Conservation (phyloP, 2,329 filamentous ascomycete genomes). For the Torrubiella hemipterigena region DNA sequence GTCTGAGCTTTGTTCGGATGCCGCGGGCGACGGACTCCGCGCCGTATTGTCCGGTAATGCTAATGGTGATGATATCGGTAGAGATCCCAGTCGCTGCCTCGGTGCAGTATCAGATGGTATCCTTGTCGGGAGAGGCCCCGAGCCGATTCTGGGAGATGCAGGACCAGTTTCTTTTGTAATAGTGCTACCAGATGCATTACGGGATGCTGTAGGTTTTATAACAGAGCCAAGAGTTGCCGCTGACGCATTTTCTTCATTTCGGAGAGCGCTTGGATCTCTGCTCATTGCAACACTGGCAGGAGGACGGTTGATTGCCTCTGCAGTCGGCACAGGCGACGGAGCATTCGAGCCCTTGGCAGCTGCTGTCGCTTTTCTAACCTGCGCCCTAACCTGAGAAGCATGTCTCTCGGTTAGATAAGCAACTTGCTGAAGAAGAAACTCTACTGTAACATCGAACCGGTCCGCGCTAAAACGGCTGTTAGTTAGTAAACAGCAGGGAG, state of each 20-base stretch:
- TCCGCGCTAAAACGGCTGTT: constrained; percentile 50
- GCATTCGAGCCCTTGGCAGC: constrained; percentile 43
- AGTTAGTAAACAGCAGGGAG: constrained; percentile 11
- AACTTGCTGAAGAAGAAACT: constrained; percentile 85
- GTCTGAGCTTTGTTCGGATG: constrained; percentile 23
- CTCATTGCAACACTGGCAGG: too few relatives aligned
- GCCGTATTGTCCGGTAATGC: constrained; percentile 12
- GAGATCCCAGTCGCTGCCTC: constrained; percentile 30
- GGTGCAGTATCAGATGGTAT: constrained; percentile 15
- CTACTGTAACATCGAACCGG: constrained; percentile 71
- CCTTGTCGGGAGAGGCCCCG: constrained; percentile 11
- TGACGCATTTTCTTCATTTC: too few relatives aligned
- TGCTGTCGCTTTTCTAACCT: constrained; percentile 66
- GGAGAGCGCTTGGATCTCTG: too few relatives aligned
- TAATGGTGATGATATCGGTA: constrained; percentile 21
- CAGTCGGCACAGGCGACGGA: constrained; percentile 43
- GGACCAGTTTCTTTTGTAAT: constrained; percentile 24
- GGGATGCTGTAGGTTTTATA: constrained; percentile 31
- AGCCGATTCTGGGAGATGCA: constrained; percentile 16
- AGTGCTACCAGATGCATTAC: constrained; percentile 36
- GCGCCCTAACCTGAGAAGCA: constrained; percentile 76
- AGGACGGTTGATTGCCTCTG: too few relatives aligned
- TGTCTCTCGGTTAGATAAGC: constrained; percentile 90
- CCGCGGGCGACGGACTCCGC: constrained; percentile 19
- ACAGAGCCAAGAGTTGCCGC: too few relatives aligned